Conservation (phyloP, 495 filamentous ascomycete genomes). For the Aspergillus diversus region DNA sequence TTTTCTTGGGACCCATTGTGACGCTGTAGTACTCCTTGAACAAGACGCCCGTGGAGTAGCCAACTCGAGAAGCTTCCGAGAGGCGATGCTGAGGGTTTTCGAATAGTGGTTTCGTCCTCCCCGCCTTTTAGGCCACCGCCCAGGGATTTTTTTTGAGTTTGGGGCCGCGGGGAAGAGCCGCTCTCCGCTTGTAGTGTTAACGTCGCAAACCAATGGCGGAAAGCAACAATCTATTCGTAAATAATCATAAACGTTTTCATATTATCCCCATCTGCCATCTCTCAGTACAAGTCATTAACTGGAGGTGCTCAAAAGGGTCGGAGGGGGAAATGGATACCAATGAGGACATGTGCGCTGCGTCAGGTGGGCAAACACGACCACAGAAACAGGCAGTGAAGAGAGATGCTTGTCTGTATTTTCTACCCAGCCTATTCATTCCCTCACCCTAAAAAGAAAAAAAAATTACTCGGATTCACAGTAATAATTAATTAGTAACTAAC, state of each 20-base stretch:
- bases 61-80: neutral
- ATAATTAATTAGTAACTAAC: neutral
- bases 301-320: neutral
- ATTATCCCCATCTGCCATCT: too few species aligned
- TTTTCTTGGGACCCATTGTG: slow-evolving; percentile 49
- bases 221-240: too few species aligned
- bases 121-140: slow-evolving; percentile 42
- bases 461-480: neutral
- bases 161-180: slow-evolving; percentile 18
- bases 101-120: neutral
- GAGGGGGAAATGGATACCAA: slow-evolving; percentile 15
- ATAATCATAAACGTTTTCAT: too few species aligned
- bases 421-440: neutral
- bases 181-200: neutral
- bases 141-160: slow-evolving; percentile 21
- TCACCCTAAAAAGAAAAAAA: neutral
- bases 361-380: slow-evolving; percentile 4
- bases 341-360: neutral
- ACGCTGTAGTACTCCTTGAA: slow-evolving; percentile 6
- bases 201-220: too few species aligned
- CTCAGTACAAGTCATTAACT: too few species aligned
- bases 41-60: slow-evolving; percentile 31
- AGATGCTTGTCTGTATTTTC: slow-evolving; percentile 45
- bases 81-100: neutral
- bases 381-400: slow-evolving; percentile 37